Percentiles rank a stretch among this genome's conserved stretches.
Evolutionary conservation across 352 stramenopile species (phyloP).

Genomic region (Blastocystis sp.): DNA sequence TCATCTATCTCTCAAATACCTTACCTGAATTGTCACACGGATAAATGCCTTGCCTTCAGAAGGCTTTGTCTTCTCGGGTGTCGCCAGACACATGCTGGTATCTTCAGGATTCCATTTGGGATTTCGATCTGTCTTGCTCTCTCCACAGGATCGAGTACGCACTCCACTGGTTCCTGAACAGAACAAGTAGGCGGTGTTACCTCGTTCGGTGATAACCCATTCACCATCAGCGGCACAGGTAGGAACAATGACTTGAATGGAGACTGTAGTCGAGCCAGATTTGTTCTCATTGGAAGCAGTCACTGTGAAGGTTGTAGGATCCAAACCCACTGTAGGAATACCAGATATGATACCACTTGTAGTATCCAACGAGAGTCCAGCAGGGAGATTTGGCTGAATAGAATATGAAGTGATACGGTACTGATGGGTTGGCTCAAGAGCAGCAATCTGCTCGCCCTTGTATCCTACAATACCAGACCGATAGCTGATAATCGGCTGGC

Average conservation of each 20-base stretch:
- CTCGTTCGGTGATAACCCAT: constrained; percentile 32
- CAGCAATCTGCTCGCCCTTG: constrained; percentile 46
- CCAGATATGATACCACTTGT: constrained; percentile 32
- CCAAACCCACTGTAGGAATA: constrained; percentile 9
- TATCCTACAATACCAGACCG: constrained; percentile 32
- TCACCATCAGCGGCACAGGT: constrained; percentile 29
- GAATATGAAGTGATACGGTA: constrained; percentile 32
- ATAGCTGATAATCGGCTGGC: constrained; percentile 27
- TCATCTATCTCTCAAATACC: neutral
- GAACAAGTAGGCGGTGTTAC: constrained; percentile 30
- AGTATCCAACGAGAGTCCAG: neutral
- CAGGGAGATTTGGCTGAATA: constrained; percentile 22
- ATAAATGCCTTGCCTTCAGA: constrained; percentile 51
- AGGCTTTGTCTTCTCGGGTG: constrained; percentile 50
- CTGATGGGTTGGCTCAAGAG: constrained; percentile 50
- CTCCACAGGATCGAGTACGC: constrained; percentile 38
- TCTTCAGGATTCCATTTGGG: constrained; percentile 35
- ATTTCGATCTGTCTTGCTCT: constrained; percentile 43
- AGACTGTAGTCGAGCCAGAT: neutral
- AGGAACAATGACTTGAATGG: constrained; percentile 12
- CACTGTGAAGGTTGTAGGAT: constrained; percentile 19
- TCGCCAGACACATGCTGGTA: constrained; percentile 39
- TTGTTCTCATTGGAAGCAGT: constrained; percentile 28
- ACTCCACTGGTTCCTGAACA: constrained; percentile 46
- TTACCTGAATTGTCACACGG: constrained; percentile 34